Evolutionary conservation across 495 filamentous ascomycete genomes (phyloP), one percentile per base, ranked within the genome.

Genomic region (Daldinia childiae): DNA sequence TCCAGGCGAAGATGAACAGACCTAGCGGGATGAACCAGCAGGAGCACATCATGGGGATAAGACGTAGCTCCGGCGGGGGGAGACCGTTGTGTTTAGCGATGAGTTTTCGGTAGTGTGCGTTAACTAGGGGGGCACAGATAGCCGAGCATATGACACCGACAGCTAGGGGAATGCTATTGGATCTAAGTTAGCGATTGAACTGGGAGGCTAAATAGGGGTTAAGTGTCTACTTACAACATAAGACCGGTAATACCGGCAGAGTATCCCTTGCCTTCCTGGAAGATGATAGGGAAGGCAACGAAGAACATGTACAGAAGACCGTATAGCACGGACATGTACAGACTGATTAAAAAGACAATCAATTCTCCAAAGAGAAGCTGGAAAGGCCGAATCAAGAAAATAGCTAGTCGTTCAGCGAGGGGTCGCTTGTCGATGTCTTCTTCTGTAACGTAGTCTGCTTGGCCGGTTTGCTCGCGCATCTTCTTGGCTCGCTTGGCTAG

Each of bases 1-100:
- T 87, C 92, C 92, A 94, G 36, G 91, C 92, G 78, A 95, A 95
- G 77, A 94, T 92, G 79, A 95, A 94, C 6, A 94, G 81, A 12
- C 90, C 91, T 52, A 92, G 81, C 0, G 91, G 91, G 72, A 94
- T 87, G 69, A 87, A 85, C 91, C 91, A 94, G 84, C 92, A 95
- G 29, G 88, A 89, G 19, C 84, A 75, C 92, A 96, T 95, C 92
- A 95, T 94, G 12, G 92, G 92, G 59, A 93, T 90, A 8, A 96
- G 82, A 48, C 93, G 88, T 9, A 85, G 79, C 75, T 96, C 93
- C 12, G 92, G 88, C 1, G 91, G 91, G 1, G 92, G 92, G 48
- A 87, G 86, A 67, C 90, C 91, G 71, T 86, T 82, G 77, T 89
- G 81, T 71, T 89, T 85, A 1, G 74, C 58, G 29, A 83, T 83